Evolutionary conservation across 768 basidiomycete species (phyloP).

Genomic region (Galerina marginata): DNA sequence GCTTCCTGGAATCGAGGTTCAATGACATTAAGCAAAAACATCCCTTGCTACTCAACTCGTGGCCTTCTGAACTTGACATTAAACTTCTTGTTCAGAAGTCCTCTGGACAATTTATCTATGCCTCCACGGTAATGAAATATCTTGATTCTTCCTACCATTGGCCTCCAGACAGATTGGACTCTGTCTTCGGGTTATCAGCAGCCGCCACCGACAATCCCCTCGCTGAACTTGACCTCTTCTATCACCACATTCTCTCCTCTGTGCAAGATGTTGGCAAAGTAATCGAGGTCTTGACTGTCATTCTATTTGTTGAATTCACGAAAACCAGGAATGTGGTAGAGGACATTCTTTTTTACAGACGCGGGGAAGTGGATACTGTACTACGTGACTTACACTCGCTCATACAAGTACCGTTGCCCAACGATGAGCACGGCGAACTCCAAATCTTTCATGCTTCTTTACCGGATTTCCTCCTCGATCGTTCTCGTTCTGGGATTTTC

Average conservation of each 20-base stretch:
- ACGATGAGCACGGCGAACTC: neutral
- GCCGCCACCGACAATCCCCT: slow-evolving; percentile 8
- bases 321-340: slow-evolving; percentile 10
- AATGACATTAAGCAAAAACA: slow-evolving; percentile 15
- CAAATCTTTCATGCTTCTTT: slow-evolving; percentile 15
- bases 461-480: slow-evolving; percentile 17
- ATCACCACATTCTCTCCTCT: slow-evolving; percentile 8
- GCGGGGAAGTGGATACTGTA: slow-evolving; percentile 10
- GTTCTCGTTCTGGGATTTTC: slow-evolving; percentile 16
- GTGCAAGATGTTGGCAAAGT: neutral
- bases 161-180: slow-evolving; percentile 17
- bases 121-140: slow-evolving; percentile 15
- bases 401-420: neutral
- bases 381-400: slow-evolving; percentile 16
- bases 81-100: slow-evolving; percentile 12
- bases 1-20: slow-evolving; percentile 16
- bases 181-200: slow-evolving; percentile 16
- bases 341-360: slow-evolving; percentile 9
- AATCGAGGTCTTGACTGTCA: slow-evolving; percentile 5
- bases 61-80: slow-evolving; percentile 1
- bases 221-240: slow-evolving; percentile 12
- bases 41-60: neutral
- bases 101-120: slow-evolving; percentile 14
- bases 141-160: slow-evolving; percentile 20
- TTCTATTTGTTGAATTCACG: slow-evolving; percentile 6